Percentiles rank a stretch among this genome's conserved stretches.
These are phyloP conservation scores for Aspergillus melleus DNA, from an alignment of 2,329 filamentous ascomycete species.

Conservation along the genomic window DNA sequence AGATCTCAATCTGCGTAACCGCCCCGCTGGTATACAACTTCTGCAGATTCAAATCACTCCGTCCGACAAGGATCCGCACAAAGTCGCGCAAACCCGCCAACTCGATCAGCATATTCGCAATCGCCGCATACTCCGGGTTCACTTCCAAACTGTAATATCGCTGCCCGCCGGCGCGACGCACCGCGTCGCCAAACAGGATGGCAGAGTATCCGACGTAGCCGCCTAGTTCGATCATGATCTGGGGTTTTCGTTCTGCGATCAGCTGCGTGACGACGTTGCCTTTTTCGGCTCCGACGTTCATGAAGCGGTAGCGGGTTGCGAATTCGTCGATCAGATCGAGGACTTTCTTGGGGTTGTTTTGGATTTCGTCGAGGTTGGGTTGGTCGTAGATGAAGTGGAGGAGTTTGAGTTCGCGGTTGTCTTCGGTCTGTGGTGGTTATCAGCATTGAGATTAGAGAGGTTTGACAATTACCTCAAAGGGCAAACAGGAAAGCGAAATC, in stretches of 20 bases:
- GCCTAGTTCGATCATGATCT: constrained; percentile 74
- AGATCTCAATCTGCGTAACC: constrained; percentile 64
- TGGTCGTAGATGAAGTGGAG: constrained; percentile 67
- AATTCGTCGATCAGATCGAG: constrained; percentile 71
- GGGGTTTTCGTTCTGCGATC: constrained; percentile 66
- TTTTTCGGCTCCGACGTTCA: constrained; percentile 78
- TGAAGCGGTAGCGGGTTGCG: constrained; percentile 67
- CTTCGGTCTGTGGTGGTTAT: constrained; percentile 48
- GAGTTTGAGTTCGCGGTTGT: constrained; percentile 73
- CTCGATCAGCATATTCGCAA: constrained; percentile 68
- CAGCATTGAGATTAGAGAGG: background rate
- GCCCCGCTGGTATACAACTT: constrained; percentile 56
- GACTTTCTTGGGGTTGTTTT: constrained; percentile 63
- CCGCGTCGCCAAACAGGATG: constrained; percentile 69
- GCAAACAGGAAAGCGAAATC: background rate
- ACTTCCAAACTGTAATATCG: constrained; percentile 71
- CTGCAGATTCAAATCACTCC: constrained; percentile 65
- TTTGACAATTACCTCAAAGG: background rate
- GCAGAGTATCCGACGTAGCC: constrained; percentile 82
- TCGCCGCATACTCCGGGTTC: constrained; percentile 71
- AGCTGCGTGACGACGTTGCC: constrained; percentile 68
- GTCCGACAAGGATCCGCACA: constrained; percentile 69
- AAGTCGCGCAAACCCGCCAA: constrained; percentile 71
- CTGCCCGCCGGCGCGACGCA: constrained; percentile 63
- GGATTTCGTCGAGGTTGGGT: constrained; percentile 61